Conservation (phyloP, 208 protist genomes). For the Acanthamoeba triangularis region DNA sequence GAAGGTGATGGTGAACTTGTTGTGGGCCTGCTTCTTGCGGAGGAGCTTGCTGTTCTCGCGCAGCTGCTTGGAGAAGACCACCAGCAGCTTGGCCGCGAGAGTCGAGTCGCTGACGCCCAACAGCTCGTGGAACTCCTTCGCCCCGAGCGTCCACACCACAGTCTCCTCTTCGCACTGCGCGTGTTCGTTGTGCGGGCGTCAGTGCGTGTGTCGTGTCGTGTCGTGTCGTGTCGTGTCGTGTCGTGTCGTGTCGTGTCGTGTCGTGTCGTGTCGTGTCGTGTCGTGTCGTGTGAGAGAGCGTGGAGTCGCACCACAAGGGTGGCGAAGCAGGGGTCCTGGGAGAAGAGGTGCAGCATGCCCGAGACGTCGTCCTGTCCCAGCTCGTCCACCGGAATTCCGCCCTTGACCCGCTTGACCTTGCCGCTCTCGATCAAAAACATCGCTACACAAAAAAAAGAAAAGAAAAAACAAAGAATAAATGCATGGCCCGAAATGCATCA, state of each 20-base stretch:
- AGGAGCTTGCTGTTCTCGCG: conserved; percentile 69
- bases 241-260: too few species aligned
- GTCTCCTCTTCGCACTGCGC: conserved; percentile 6
- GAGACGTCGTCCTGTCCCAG: conserved; percentile 54
- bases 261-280: too few species aligned
- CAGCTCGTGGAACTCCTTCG: conserved; percentile 51
- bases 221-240: too few species aligned
- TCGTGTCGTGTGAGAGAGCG: background rate
- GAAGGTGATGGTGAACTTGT: conserved; percentile 3
- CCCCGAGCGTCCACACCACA: conserved; percentile 45
- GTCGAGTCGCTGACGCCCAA: background rate
- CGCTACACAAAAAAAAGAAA: too few species aligned
- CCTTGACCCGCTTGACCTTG: conserved; percentile 43
- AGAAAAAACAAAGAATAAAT: too few species aligned
- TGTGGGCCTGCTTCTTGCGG: background rate
- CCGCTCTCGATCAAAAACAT: conserved; percentile 69
- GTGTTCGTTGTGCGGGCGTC: background rate
- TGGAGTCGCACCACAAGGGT: conserved; percentile 45
- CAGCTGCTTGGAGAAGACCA: conserved; percentile 8
- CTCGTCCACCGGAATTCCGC: conserved; percentile 37
- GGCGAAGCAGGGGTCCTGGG: conserved; percentile 49
- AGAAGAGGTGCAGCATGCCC: conserved; percentile 72
- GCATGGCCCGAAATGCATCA: too few species aligned
- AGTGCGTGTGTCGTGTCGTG: too few species aligned
- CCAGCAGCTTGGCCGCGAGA: conserved; percentile 52